Percentiles rank a stretch among this genome's conserved stretches.
Evolutionary conservation across 1,284 basidiomycete genomes (phyloP).

Genomic region (Rhodofomes roseus): DNA sequence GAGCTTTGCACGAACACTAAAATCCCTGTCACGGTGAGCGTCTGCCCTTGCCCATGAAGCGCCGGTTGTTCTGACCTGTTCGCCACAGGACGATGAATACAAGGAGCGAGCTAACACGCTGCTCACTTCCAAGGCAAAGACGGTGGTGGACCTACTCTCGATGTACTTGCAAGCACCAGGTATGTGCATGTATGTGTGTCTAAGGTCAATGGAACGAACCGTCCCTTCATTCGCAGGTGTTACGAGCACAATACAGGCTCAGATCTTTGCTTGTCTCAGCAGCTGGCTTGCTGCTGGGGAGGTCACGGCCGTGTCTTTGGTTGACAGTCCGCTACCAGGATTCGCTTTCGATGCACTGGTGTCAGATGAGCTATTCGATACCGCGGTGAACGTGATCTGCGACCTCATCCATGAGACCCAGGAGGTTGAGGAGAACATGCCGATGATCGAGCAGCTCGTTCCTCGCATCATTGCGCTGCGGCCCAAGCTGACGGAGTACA

Average conservation of each 20-base stretch:
- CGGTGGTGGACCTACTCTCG: slow-evolving; percentile 76
- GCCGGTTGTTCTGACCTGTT: slow-evolving; percentile 3
- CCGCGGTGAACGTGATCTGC: slow-evolving; percentile 89
- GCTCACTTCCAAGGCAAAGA: slow-evolving; percentile 69
- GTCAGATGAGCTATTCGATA: slow-evolving; percentile 87
- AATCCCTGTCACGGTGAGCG: slow-evolving; percentile 83
- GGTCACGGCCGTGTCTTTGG: slow-evolving; percentile 62
- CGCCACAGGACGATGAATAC: slow-evolving; percentile 76
- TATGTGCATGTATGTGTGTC: too few species aligned
- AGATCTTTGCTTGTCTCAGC: slow-evolving; percentile 85
- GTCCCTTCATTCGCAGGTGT: slow-evolving; percentile 57
- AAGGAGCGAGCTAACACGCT: slow-evolving; percentile 61
- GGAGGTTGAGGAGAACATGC: slow-evolving; percentile 93
- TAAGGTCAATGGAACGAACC: neutral
- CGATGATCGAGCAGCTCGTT: slow-evolving; percentile 84
- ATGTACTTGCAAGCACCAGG: slow-evolving; percentile 92
- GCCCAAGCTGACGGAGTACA: slow-evolving; percentile 53
- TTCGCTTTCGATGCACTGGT: slow-evolving; percentile 83
- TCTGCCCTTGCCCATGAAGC: neutral
- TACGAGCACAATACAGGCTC: slow-evolving; percentile 76
- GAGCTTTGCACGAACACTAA: slow-evolving; percentile 84
- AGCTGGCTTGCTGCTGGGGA: slow-evolving; percentile 92
- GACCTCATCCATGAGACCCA: slow-evolving; percentile 98
- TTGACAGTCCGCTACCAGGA: slow-evolving; percentile 79
- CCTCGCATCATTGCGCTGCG: slow-evolving; percentile 77